phyloP scores from a whole-genome alignment of 805 yeast genomes.

The Candida pseudofarinosa region DNA sequence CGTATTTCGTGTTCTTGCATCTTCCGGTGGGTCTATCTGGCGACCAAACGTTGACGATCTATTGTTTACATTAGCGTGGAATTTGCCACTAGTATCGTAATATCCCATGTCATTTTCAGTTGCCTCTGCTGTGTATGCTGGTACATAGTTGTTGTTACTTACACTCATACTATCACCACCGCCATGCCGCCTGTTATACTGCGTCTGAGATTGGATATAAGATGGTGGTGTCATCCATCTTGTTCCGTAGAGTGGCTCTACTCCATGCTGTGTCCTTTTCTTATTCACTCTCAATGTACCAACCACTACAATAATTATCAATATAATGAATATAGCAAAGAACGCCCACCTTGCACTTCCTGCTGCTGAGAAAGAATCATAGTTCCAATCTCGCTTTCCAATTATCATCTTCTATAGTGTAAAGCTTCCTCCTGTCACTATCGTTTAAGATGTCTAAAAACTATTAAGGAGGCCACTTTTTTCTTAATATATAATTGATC shows the following conservation, averaged over 20 bases:
- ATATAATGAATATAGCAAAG: conserved; percentile 55
- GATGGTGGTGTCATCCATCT: conserved; percentile 87
- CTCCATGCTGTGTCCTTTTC: conserved; percentile 45
- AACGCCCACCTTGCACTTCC: conserved; percentile 57
- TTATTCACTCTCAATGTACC: conserved; percentile 54
- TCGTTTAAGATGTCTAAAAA: not conserved
- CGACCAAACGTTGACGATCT: conserved; percentile 8
- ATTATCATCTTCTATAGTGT: not conserved
- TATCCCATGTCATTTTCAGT: conserved; percentile 75
- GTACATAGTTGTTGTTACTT: conserved; percentile 43
- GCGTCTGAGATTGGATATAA: conserved; percentile 62
- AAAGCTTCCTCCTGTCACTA: not conserved
- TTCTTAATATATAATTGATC: not conserved
- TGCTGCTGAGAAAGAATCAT: conserved; percentile 15
- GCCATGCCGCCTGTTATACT: conserved; percentile 42
- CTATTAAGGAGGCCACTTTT: not conserved
- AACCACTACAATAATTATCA: conserved; percentile 42
- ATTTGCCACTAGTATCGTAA: conserved; percentile 59
- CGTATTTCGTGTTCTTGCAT: conserved; percentile 11
- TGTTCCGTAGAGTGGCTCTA: conserved; percentile 67
- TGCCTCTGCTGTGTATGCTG: conserved; percentile 63
- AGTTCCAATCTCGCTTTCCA: conserved; percentile 12
- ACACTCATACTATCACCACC: not conserved
- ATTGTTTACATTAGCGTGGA: conserved; percentile 33
- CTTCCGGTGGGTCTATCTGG: conserved; percentile 15